These are phyloP conservation scores for Jackrogersella multiformis DNA, from an alignment of 495 filamentous ascomycete species.

Conservation along the genomic window DNA sequence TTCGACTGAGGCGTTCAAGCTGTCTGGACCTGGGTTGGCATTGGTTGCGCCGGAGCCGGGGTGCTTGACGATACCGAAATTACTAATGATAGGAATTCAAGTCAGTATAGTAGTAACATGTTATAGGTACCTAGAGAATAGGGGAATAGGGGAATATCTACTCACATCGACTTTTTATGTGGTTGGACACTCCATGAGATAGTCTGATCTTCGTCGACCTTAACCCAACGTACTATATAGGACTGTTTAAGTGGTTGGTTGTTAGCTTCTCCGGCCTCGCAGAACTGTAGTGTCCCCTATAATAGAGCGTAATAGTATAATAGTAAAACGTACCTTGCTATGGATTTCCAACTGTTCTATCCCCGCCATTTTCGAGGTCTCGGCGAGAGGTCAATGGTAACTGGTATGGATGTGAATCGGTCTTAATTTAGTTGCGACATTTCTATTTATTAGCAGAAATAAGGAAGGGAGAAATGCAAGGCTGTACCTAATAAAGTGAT, in stretches of 20 bases:
- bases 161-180: conserved; percentile 91
- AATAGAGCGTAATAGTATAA: not conserved
- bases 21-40: conserved; percentile 43
- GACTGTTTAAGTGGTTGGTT: conserved; percentile 69
- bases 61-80: conserved; percentile 97
- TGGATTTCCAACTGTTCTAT: conserved; percentile 98
- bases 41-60: conserved; percentile 73
- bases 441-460: conserved; percentile 12
- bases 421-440: conserved; percentile 10
- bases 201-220: conserved; percentile 85
- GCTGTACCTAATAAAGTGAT: not conserved
- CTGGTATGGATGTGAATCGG: not conserved
- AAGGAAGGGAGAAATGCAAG: not conserved
- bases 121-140: not conserved
- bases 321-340: conserved; percentile 91
- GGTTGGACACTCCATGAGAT: conserved; percentile 98
- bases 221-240: conserved; percentile 97
- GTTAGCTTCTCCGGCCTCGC: conserved; percentile 12
- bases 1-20: conserved; percentile 55
- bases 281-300: not conserved
- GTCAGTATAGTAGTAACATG: conserved; percentile 21
- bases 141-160: conserved; percentile 3
- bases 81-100: conserved; percentile 55
- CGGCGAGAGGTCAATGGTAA: conserved; percentile 6
- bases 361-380: conserved; percentile 72